Conservation (phyloP, 2,329 filamentous ascomycete species). For the Parafenestella ontariensis region DNA sequence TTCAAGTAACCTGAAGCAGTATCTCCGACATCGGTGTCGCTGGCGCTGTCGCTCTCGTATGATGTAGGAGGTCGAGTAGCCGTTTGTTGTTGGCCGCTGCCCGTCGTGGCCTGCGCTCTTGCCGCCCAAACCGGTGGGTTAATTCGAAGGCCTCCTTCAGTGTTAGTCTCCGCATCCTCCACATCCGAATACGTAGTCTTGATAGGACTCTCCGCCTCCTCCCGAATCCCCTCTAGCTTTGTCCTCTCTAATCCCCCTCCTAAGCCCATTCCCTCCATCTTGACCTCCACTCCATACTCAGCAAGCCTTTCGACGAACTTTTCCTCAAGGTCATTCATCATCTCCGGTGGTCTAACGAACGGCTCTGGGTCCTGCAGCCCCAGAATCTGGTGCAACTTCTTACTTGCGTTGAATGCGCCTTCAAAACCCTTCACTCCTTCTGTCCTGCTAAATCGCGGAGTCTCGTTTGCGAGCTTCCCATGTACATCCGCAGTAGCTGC, state of each 20-base stretch:
- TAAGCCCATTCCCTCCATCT: not conserved
- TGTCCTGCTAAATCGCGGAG: constrained; percentile 2
- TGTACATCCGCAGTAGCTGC: constrained; percentile 1
- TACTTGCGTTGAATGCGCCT: constrained; percentile 7
- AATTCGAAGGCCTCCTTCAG: too few relatives aligned
- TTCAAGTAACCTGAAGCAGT: not conserved
- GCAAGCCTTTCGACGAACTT: constrained; percentile 8
- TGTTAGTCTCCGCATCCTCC: not conserved
- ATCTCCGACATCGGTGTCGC: not conserved
- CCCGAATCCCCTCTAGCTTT: not conserved
- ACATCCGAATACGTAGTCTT: not conserved
- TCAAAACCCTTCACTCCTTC: not conserved
- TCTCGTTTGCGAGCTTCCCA: not conserved
- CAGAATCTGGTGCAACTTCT: constrained; percentile 19
- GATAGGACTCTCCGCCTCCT: constrained; percentile 4
- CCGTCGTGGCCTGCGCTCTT: not conserved
- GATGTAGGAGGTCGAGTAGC: not conserved
- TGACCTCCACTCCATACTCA: constrained; percentile 11
- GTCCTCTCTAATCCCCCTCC: not conserved
- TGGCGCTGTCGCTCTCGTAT: not conserved
- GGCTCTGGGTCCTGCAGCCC: constrained; percentile 15
- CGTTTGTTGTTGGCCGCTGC: not conserved
- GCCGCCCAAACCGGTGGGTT: not conserved
- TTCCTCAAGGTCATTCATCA: constrained; percentile 11
- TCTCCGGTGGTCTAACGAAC: constrained; percentile 16